These are phyloP conservation scores for Meyerozyma sp. DNA, from an alignment of 1,139 yeast species.

Conservation along the genomic window DNA sequence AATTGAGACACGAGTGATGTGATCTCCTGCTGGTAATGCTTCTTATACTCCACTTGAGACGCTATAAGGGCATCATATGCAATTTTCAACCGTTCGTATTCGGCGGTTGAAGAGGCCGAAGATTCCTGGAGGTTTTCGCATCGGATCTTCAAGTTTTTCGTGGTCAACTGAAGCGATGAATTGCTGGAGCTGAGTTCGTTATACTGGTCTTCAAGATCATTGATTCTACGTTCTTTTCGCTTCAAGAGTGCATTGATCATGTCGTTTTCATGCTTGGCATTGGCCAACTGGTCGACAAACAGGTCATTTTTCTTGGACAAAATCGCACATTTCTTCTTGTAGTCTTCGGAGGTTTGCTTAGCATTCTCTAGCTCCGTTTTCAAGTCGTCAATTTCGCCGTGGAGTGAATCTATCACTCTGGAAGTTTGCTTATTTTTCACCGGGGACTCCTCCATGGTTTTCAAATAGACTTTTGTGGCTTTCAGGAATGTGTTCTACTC, in stretches of 20 bases:
- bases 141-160: conserved; percentile 45
- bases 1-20: conserved; percentile 23
- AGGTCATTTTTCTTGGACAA: conserved; percentile 50
- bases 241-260: conserved; percentile 57
- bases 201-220: conserved; percentile 55
- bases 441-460: conserved; percentile 1
- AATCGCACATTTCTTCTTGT: conserved; percentile 44
- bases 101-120: conserved; percentile 44
- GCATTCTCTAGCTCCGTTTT: conserved; percentile 46
- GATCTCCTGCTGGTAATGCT: conserved; percentile 39
- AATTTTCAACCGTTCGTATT: conserved; percentile 51
- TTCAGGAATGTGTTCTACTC: neutral
- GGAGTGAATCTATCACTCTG: conserved; percentile 54
- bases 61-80: conserved; percentile 60
- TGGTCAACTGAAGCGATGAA: conserved; percentile 42
- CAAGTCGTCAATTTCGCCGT: conserved; percentile 46
- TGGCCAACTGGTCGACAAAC: conserved; percentile 61
- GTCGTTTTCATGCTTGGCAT: conserved; percentile 66
- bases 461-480: neutral
- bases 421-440: conserved; percentile 30
- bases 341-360: conserved; percentile 31
- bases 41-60: conserved; percentile 53
- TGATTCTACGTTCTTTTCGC: conserved; percentile 59
- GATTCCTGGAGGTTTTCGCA: conserved; percentile 45
- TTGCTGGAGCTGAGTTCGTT: conserved; percentile 39